Evolutionary conservation across 2,329 filamentous ascomycete species (phyloP).

Genomic region (Thelonectria rubi): DNA sequence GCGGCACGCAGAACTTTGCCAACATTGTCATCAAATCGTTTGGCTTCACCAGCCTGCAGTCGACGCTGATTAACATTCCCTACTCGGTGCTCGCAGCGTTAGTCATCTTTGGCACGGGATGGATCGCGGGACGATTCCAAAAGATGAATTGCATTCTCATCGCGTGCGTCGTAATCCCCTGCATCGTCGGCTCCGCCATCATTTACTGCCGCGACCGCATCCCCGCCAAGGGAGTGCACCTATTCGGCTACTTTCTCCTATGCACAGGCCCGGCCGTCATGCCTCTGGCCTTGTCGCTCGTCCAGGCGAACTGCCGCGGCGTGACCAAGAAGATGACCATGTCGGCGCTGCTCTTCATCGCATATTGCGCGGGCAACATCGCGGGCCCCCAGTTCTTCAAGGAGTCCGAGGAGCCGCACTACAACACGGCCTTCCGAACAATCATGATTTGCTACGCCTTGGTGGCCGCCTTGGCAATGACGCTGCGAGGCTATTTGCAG

Average conservation of each 20-base stretch:
- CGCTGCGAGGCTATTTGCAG: conserved; percentile 57
- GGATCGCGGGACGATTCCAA: conserved; percentile 60
- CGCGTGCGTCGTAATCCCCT: conserved; percentile 58
- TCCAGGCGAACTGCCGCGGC: conserved; percentile 64
- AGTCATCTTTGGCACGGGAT: conserved; percentile 59
- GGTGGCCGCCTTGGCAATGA: conserved; percentile 56
- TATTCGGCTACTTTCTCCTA: conserved; percentile 67
- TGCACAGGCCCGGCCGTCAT: conserved; percentile 62
- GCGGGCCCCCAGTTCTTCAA: conserved; percentile 65
- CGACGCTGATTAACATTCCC: conserved; percentile 66
- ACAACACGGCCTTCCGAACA: conserved; percentile 62
- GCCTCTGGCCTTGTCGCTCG: conserved; percentile 63
- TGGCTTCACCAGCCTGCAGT: conserved; percentile 63
- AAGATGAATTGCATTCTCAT: conserved; percentile 63
- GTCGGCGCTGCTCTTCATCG: conserved; percentile 63
- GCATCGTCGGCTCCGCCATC: conserved; percentile 61
- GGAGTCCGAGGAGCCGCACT: conserved; percentile 58
- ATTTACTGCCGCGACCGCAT: conserved; percentile 58
- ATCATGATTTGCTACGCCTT: conserved; percentile 66
- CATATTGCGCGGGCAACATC: conserved; percentile 66
- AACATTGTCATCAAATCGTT: conserved; percentile 66
- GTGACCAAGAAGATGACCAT: conserved; percentile 70
- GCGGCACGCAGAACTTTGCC: conserved; percentile 67
- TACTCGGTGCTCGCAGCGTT: conserved; percentile 62
- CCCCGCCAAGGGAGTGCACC: conserved; percentile 52